These are phyloP conservation scores for Thozetella sp. DNA, from an alignment of 495 filamentous ascomycete species.

Conservation along the genomic window DNA sequence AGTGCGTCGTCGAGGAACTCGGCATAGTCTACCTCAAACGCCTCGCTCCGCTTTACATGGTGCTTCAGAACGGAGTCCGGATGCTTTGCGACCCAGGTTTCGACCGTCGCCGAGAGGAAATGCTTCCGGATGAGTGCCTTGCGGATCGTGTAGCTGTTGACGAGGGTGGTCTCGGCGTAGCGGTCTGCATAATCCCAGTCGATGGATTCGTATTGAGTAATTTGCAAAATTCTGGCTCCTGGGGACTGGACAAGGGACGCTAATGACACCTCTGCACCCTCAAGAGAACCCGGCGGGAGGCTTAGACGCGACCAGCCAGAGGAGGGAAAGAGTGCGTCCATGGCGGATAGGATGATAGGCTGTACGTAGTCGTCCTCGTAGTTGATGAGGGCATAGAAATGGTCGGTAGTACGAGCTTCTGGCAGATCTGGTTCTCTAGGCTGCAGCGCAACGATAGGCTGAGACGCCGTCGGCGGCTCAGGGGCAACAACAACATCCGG, in stretches of 20 bases:
- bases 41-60: constrained; percentile 72
- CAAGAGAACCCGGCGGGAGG: constrained; percentile 16
- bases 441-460: not conserved
- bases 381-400: constrained; percentile 75
- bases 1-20: constrained; percentile 96
- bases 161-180: constrained; percentile 59
- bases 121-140: constrained; percentile 98
- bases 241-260: constrained; percentile 23
- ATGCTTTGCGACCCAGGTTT: constrained; percentile 80
- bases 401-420: constrained; percentile 8
- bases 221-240: constrained; percentile 69
- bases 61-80: constrained; percentile 66
- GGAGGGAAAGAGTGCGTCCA: constrained; percentile 61
- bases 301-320: constrained; percentile 29
- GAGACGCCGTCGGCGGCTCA: not conserved
- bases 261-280: constrained; percentile 26
- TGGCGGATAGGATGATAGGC: constrained; percentile 73
- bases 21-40: constrained; percentile 93
- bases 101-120: constrained; percentile 78
- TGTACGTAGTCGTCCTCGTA: constrained; percentile 89
- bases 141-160: constrained; percentile 89
- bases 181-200: constrained; percentile 74
- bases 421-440: not conserved
- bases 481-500: not conserved
- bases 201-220: constrained; percentile 81